These are phyloP conservation scores for Candida suzukii DNA, from an alignment of 805 yeast species.

Conservation along the genomic window DNA sequence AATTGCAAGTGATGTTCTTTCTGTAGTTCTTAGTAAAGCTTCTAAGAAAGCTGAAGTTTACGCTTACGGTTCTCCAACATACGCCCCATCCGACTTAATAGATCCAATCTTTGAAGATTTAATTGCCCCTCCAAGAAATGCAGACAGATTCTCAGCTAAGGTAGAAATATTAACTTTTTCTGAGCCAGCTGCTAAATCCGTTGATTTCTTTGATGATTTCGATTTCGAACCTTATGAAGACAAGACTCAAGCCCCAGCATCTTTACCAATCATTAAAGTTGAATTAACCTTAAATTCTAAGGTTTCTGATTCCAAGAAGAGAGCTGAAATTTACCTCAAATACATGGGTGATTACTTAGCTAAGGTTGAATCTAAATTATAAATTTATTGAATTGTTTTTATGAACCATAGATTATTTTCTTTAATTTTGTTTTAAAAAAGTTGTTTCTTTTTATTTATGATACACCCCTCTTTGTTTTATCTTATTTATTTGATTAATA, in stretches of 20 bases:
- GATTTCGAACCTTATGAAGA: constrained; percentile 18
- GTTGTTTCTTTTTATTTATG: background rate
- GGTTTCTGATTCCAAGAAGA: constrained; percentile 37
- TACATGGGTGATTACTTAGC: constrained; percentile 16
- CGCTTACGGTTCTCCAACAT: constrained; percentile 32
- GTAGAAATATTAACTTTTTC: constrained; percentile 19
- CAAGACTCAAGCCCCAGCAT: constrained; percentile 10
- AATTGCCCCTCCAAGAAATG: constrained; percentile 35
- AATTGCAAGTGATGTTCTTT: constrained; percentile 24
- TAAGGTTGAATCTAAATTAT: constrained; percentile 11
- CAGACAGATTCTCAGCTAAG: constrained; percentile 34
- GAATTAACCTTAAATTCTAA: constrained; percentile 29
- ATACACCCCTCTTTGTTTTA: background rate
- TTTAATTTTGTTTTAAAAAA: too few relatives aligned
- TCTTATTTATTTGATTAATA: too few relatives aligned
- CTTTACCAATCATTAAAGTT: constrained; percentile 26
- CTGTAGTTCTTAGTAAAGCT: constrained; percentile 34
- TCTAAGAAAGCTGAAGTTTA: constrained; percentile 35
- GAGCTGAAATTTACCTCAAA: constrained; percentile 30
- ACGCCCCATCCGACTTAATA: constrained; percentile 36
- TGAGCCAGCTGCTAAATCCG: constrained; percentile 4
- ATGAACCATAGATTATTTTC: background rate
- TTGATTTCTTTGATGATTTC: constrained; percentile 14
- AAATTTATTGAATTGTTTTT: too few relatives aligned
- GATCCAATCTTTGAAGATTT: constrained; percentile 59